Base-by-base conservation (phyloP, 371 early-diverging fungal genomes). In the Amoeboaphelidium protococcarum region DNA sequence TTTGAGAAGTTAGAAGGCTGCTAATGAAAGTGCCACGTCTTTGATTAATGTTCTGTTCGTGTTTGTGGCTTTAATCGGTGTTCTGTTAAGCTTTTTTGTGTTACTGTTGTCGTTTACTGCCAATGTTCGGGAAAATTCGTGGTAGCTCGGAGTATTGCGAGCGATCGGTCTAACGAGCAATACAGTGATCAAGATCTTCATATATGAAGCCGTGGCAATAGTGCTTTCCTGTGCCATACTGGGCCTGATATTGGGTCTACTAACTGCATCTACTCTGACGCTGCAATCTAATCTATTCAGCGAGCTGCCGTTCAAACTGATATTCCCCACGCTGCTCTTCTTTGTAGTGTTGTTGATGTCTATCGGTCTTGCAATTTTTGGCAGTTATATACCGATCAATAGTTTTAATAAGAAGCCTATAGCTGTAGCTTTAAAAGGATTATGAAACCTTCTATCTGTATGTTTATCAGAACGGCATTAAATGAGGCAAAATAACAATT, bases 101-200 rank as follows among this genome's bases (percentile, higher is more conserved):
- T 50, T 57, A 1, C 53, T 51, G 46, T 41, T 59, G 2, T 54
- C 56, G 0, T 59, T 59, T 25, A 48, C 53, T 12, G 56, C 56
- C 21, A 59, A 59, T 49, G 42, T 59, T 4, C 49, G 50, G 21
- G 57, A 56, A 23, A 59, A 56, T 42, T 25, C 49, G 2, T 59
- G 59, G 59, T 56, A 59, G 37, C 54, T 55, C 26, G 59, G 59
- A 16, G 54, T 59, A 1, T 26, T 59, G 2, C 49, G 59, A 13
- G 46, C 59, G 0, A 40, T 59, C 13, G 59, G 59, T 13, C 47
- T 59, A 25, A 26, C 52, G 23, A 52, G 49, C 37, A 3, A 20
- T 20, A 40, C 20, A 10, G 48, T 59, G 1, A 46, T 49, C 0
- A 25, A 45, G 2, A 23, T 56, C 3, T 56, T 56, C 42, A 47